Evolutionary conservation across 164 flowering plant species (phyloP).

Genomic region (Amborella trichopoda): DNA sequence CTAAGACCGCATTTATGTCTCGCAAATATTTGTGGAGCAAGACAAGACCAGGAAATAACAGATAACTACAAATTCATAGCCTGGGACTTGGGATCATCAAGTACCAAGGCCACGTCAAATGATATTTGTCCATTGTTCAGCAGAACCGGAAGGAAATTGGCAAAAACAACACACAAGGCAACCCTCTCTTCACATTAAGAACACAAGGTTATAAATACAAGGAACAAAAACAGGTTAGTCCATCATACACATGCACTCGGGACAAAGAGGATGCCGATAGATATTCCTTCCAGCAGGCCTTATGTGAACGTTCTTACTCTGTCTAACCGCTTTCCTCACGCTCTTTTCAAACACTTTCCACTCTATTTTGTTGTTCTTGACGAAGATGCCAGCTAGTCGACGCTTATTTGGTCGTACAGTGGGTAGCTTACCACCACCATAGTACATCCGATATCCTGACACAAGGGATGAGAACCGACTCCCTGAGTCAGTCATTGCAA

Average conservation of each 20-base stretch:
- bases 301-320: constrained; percentile 16
- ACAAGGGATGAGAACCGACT: constrained; percentile 90
- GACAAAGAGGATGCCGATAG: constrained; percentile 25
- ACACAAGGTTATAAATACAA: too few species aligned
- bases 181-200: too few species aligned
- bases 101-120: too few species aligned
- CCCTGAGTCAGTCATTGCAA: constrained; percentile 98
- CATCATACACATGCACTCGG: constrained; percentile 22
- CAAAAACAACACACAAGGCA: too few species aligned
- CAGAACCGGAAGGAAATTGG: too few species aligned
- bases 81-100: too few species aligned
- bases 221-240: constrained; percentile 3
- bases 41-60: too few species aligned
- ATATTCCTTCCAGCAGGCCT: constrained; percentile 23
- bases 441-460: constrained; percentile 78
- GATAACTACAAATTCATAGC: too few species aligned
- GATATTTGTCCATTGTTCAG: too few species aligned
- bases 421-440: constrained; percentile 72
- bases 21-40: too few species aligned
- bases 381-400: constrained; percentile 73
- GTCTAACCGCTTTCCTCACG: constrained; percentile 18
- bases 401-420: constrained; percentile 93
- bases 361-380: constrained; percentile 69
- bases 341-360: constrained; percentile 42
- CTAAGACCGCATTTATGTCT: too few species aligned